These are phyloP conservation scores for Salvia hispanica DNA, from an alignment of 257 asterid genomes.

Conservation along the genomic window DNA sequence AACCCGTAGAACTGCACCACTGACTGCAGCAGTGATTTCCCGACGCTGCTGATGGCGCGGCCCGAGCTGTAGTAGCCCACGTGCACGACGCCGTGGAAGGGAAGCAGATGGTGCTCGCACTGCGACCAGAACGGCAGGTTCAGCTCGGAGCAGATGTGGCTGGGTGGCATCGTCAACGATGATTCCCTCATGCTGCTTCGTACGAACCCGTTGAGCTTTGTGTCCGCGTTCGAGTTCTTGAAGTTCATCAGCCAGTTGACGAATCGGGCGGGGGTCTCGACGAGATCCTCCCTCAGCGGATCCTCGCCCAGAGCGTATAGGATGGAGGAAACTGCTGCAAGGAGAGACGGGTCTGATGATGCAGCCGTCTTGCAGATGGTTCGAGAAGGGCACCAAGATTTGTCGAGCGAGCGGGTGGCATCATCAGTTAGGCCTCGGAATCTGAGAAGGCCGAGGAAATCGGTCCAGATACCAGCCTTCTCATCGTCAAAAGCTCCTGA, in stretches of 20 bases:
- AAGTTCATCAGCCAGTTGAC: conserved; percentile 80
- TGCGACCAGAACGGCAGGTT: conserved; percentile 78
- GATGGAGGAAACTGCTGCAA: conserved; percentile 61
- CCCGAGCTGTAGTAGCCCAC: conserved; percentile 62
- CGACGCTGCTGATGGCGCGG: conserved; percentile 32
- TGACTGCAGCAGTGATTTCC: conserved; percentile 65
- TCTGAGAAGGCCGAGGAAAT: conserved; percentile 71
- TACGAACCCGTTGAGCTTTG: conserved; percentile 55
- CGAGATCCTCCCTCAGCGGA: conserved; percentile 72
- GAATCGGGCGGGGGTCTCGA: conserved; percentile 74
- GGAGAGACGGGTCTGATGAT: conserved; percentile 50
- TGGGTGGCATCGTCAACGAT: conserved; percentile 4
- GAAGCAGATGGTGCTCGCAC: conserved; percentile 95
- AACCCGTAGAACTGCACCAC: conserved; percentile 83
- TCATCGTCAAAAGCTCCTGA: conserved; percentile 72
- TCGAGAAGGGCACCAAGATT: conserved; percentile 73
- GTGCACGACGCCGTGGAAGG: conserved; percentile 90
- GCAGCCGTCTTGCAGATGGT: conserved; percentile 35
- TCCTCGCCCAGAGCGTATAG: conserved; percentile 76
- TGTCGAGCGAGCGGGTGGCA: conserved; percentile 21
- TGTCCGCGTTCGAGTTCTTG: conserved; percentile 51
- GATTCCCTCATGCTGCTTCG: conserved; percentile 41
- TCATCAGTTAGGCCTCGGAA: conserved; percentile 49
- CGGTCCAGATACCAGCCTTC: conserved; percentile 62
- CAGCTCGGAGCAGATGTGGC: conserved; percentile 55